Evolutionary conservation across 1,284 basidiomycete genomes (phyloP), one percentile per base, ranked within the genome.

Genomic region (Heterobasidion irregulare): DNA sequence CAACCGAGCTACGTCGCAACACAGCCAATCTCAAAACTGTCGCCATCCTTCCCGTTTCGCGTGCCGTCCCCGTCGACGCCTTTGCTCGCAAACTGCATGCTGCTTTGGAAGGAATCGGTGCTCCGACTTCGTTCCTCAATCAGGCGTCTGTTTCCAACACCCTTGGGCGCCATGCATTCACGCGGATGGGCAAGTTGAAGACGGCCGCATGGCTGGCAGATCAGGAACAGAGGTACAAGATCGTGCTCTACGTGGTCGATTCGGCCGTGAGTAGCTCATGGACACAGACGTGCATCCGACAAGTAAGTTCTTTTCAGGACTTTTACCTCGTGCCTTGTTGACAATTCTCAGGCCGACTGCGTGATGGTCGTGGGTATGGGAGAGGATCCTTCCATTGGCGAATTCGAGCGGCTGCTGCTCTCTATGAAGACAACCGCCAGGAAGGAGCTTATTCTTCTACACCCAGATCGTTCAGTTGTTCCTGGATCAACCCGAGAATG

Each of bases 341-440:
- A 8, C 52, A 13, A 46, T 41, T 32, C 46, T 56, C 67, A 94
- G 83, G 97, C 97, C 12, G 96, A 99, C 72, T 94, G 89, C 65
- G 89, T 99, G 16, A 86, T 99, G 77, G 83, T 99, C 18, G 89
- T 99, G 38, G 94, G 94, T 10, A 92, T 96, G 79, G 94, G 92
- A 2, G 93, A 96, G 61, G 94, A 98, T 68, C 90, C 92, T 0
- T 78, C 78, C 46, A 75, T 93, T 16, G 94, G 94, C 26, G 94
- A 98, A 73, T 96, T 93, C 64, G 96, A 99, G 69, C 83, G 95
- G 53, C 73, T 99, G 10, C 72, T 99, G 49, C 80, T 94, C 46
- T 92, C 94, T 6, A 87, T 93, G 82, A 99, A 99, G 75, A 98
- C 94, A 1, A 99, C 95, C 0, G 96, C 97, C 15, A 76, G 97